Conservation (phyloP, 2,329 filamentous ascomycete genomes). For the Trichoderma oligosporum region DNA sequence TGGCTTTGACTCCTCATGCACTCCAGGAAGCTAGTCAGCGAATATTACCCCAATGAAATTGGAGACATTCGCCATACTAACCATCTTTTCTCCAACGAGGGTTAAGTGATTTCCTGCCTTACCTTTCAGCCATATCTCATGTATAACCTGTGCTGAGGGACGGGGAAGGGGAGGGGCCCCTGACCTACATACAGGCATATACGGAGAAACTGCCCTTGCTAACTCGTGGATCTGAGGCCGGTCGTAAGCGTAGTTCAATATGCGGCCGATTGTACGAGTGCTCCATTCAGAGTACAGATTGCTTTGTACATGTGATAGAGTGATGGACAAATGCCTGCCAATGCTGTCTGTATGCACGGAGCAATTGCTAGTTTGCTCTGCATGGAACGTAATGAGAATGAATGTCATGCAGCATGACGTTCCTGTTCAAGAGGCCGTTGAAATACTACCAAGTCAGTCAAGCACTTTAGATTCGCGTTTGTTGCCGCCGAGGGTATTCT, state of each 20-base stretch:
- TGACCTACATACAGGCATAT: background rate
- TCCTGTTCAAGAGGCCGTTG: background rate
- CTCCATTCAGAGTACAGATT: background rate
- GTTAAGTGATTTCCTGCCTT: background rate
- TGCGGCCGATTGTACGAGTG: slow-evolving; percentile 5
- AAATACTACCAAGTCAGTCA: slow-evolving; percentile 11
- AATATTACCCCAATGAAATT: background rate
- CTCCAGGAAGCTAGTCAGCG: slow-evolving; percentile 1
- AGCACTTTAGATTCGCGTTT: slow-evolving; percentile 1
- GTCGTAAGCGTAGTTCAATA: slow-evolving; percentile 11
- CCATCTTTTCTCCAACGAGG: background rate
- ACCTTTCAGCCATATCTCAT: background rate
- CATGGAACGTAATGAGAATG: background rate
- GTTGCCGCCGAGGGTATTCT: slow-evolving; percentile 9
- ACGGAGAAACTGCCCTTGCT: background rate
- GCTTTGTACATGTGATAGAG: background rate
- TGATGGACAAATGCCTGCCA: background rate
- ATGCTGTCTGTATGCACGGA: slow-evolving; percentile 1
- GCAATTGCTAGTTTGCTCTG: slow-evolving; percentile 9
- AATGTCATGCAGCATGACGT: slow-evolving; percentile 4
- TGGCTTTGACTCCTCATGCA: background rate
- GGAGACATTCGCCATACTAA: background rate
- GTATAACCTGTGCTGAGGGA: background rate
- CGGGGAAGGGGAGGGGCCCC: background rate
- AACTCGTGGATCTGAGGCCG: background rate